Base-by-base conservation (phyloP, 2,329 filamentous ascomycete species). In the Nemania bipapillata region DNA sequence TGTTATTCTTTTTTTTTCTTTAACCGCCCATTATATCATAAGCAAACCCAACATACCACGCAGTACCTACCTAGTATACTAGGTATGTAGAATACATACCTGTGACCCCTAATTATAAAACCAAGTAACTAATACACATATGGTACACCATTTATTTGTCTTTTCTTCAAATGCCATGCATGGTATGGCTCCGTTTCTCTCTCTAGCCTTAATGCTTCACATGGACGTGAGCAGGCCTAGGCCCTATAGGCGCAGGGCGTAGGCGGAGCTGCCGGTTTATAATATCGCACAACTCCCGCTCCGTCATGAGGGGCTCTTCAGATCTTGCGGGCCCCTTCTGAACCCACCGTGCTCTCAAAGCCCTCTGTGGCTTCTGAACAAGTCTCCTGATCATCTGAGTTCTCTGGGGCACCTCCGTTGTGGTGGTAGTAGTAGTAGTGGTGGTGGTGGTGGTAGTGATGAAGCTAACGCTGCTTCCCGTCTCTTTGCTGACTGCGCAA, bases 401-500 rank as follows among this genome's bases (percentile, higher is more conserved):
- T 35, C 50, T 54, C 20, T 6, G 47, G 2, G 62, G 47, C 22
- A 11, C 26, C 9, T 20, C 26, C 6, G 11, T 15, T n/a, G n/a
- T n/a, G n/a, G n/a, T n/a, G n/a, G n/a, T n/a, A n/a, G 22, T 49
- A 17, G 22, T 8, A 24, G 45, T 17, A 17, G 15, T 42, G n/a
- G 11, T 42, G 12, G 11, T 42, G 11, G 37, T 42, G 37, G 37
- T 42, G n/a, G 40, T 45, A 6, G 3, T 45, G 4, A 6, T 45
- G 17, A n/a, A 20, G 37, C 3, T 40, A 12, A 3, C 9, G n/a
- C 1, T 32, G 7, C 40, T 55, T 22, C 32, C 17, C 28, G 11
- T 17, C 17, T 20, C 58, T 58, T 58, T 66, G 45, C 63, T 69
- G 2, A 53, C 32, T 6, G 20, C 35, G 37, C 66, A 66, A 35